phyloP scores from a whole-genome alignment of 2,329 filamentous ascomycete species.

The Fusarium pseudonygamai region DNA sequence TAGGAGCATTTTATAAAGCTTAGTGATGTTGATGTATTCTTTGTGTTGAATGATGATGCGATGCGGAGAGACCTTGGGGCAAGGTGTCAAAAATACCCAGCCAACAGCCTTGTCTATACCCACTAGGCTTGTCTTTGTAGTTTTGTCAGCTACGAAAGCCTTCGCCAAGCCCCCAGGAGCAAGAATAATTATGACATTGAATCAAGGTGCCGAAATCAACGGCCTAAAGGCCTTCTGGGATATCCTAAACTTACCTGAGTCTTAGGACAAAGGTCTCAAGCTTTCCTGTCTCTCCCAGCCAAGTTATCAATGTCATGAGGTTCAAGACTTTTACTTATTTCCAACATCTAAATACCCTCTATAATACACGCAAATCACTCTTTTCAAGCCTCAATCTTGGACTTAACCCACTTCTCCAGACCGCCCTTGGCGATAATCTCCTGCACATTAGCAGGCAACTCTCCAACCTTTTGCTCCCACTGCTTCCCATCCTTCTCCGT shows the following conservation, averaged over 20 bases:
- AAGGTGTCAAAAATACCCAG: not conserved
- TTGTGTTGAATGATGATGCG: not conserved
- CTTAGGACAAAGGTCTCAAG: not conserved
- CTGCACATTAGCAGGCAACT: conserved; percentile 86
- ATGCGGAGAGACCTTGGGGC: not conserved
- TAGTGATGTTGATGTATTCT: too few species aligned
- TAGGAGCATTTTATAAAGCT: too few species aligned
- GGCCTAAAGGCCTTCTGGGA: rapidly evolving
- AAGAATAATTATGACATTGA: not conserved
- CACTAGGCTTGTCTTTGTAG: rapidly evolving
- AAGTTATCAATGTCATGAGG: not conserved
- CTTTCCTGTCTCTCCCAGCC: not conserved
- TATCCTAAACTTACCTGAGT: rapidly evolving
- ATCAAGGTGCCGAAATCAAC: rapidly evolving
- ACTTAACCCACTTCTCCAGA: conserved; percentile 84
- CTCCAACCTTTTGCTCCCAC: conserved; percentile 85
- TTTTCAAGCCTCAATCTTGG: conserved; percentile 59
- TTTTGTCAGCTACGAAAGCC: not conserved
- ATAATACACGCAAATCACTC: conserved; percentile 11
- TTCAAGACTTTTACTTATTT: conserved; percentile 14
- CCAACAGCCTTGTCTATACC: rapidly evolving
- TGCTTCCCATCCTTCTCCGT: conserved; percentile 73
- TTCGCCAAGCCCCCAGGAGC: too few species aligned
- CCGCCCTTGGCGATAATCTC: conserved; percentile 83
- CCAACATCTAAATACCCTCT: conserved; percentile 15